phyloP scores from a whole-genome alignment of 306 rosid genomes.

The Sophora flavescens region DNA sequence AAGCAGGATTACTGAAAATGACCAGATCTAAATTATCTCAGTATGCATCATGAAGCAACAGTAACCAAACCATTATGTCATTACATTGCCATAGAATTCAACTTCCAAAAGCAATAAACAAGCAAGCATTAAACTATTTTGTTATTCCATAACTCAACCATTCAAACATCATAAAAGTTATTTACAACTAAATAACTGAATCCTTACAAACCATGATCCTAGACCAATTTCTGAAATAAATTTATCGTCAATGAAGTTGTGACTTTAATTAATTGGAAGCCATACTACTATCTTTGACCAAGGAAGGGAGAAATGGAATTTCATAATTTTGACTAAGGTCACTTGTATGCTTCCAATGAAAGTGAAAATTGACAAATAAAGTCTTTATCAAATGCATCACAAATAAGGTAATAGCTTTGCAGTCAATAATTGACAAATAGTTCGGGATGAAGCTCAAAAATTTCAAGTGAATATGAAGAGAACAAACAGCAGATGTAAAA shows the following conservation, averaged over 20 bases:
- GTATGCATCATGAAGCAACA: neutral
- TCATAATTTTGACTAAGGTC: too few relatives aligned
- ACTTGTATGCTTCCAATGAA: neutral
- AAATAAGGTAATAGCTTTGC: constrained; percentile 36
- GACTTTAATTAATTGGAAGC: too few relatives aligned
- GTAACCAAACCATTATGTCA: constrained; percentile 24
- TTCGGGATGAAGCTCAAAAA: neutral
- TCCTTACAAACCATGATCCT: constrained; percentile 33
- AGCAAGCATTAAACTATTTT: constrained; percentile 4
- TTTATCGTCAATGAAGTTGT: neutral
- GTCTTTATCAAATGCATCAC: constrained; percentile 20
- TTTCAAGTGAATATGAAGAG: neutral
- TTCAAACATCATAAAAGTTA: constrained; percentile 28
- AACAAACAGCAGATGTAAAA: neutral
- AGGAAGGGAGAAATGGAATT: neutral
- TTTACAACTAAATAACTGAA: neutral
- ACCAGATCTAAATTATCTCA: neutral
- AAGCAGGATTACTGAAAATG: constrained; percentile 23
- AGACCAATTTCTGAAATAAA: neutral
- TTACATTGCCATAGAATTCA: constrained; percentile 7
- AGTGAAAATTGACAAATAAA: constrained; percentile 26
- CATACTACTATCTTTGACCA: neutral
- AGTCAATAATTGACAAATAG: neutral
- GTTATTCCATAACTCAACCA: constrained; percentile 15
- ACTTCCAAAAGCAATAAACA: constrained; percentile 12